These are phyloP conservation scores for Schrenkiella parvula DNA, from an alignment of 345 rosid genomes.

Conservation along the genomic window DNA sequence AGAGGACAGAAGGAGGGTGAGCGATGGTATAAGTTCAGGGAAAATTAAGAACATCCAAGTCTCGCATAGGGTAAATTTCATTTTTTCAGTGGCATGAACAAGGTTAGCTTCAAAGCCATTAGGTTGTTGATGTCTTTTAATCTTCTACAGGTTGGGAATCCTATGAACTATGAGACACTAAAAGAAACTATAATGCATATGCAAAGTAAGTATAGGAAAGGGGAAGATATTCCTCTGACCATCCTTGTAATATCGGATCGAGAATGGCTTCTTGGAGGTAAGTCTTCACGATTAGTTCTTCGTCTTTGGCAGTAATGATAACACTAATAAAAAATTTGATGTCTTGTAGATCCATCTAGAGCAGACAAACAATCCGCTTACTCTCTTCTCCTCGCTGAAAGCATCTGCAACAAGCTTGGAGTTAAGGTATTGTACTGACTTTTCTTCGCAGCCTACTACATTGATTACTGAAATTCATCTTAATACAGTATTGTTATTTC, in stretches of 20 bases:
- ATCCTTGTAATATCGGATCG: slow-evolving; percentile 81
- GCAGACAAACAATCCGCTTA: slow-evolving; percentile 92
- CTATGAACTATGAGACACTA: slow-evolving; percentile 68
- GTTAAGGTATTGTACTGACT: slow-evolving; percentile 49
- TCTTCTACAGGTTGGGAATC: slow-evolving; percentile 73
- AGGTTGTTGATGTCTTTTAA: slow-evolving; percentile 8
- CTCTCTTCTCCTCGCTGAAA: slow-evolving; percentile 92
- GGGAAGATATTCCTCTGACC: slow-evolving; percentile 59
- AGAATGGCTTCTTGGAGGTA: slow-evolving; percentile 87
- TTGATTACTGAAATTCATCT: slow-evolving; percentile 15
- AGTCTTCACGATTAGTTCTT: neutral
- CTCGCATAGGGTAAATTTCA: slow-evolving; percentile 56
- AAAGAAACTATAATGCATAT: slow-evolving; percentile 60
- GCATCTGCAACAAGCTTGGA: slow-evolving; percentile 76
- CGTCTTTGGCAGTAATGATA: neutral
- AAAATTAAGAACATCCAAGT: slow-evolving; percentile 59
- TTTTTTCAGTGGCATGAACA: neutral
- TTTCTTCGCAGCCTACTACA: neutral
- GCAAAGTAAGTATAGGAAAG: slow-evolving; percentile 46
- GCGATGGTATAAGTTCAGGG: slow-evolving; percentile 35
- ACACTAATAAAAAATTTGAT: slow-evolving; percentile 6
- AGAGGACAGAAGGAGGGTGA: slow-evolving; percentile 58
- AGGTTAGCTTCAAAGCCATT: neutral
- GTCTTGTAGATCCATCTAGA: slow-evolving; percentile 67
- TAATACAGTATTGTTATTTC: neutral